Percentiles rank a stretch among this genome's conserved stretches.
Conservation (phyloP, 805 yeast species). For the Lipomyces sp. region DNA sequence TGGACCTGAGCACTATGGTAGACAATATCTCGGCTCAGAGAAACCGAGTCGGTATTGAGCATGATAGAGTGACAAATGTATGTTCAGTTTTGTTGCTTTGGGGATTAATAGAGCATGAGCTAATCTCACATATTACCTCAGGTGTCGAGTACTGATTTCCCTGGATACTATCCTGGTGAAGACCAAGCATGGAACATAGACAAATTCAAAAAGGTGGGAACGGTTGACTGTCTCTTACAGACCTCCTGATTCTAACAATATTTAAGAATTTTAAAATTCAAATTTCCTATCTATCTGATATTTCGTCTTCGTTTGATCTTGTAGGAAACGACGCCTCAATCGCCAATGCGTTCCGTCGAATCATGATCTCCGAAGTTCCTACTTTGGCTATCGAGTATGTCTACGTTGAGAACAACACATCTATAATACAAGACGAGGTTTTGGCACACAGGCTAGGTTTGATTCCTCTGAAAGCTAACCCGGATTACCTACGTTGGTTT, state of each 20-base stretch:
- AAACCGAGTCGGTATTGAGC: constrained; percentile 82
- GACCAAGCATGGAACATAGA: constrained; percentile 84
- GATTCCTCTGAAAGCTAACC: constrained; percentile 87
- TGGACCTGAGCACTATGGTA: constrained; percentile 6
- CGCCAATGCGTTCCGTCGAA: constrained; percentile 95
- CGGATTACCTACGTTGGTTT: constrained; percentile 85
- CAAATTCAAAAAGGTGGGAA: constrained; percentile 60
- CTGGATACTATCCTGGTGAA: constrained; percentile 72
- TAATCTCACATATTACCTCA: constrained; percentile 13
- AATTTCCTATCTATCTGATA: constrained; percentile 62
- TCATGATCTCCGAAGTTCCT: constrained; percentile 97
- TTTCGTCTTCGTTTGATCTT: constrained; percentile 80
- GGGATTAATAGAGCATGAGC: not conserved
- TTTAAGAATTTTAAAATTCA: constrained; percentile 61
- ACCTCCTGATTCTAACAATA: not conserved
- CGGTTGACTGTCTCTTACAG: not conserved
- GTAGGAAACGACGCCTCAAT: constrained; percentile 86
- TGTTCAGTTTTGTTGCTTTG: not conserved
- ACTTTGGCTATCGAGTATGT: constrained; percentile 93
- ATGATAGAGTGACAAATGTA: constrained; percentile 85
- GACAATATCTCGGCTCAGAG: constrained; percentile 22
- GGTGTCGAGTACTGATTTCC: constrained; percentile 85
- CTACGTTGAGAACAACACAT: constrained; percentile 88
- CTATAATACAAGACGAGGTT: constrained; percentile 96
- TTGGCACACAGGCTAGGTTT: constrained; percentile 94